phyloP scores from a whole-genome alignment of 805 yeast genomes.

The Candida coleopterorum region DNA sequence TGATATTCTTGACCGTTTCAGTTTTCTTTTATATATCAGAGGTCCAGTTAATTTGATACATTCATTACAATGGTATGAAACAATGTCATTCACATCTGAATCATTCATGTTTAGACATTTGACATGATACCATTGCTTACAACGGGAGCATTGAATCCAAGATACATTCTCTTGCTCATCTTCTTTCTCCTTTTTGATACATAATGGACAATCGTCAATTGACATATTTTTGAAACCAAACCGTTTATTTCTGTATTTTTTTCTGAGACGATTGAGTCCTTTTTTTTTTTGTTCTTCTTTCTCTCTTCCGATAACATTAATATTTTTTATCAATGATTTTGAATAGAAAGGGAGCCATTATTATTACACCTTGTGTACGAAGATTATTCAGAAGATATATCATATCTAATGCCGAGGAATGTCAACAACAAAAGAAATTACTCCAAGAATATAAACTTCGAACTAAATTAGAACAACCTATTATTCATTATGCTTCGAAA shows the following conservation, averaged over 20 bases:
- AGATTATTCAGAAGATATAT: neutral
- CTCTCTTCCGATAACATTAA: too few species aligned
- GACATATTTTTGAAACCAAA: conserved; percentile 12
- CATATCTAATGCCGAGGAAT: conserved; percentile 1
- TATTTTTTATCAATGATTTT: too few species aligned
- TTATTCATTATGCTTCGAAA: conserved; percentile 50
- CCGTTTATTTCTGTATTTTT: too few species aligned
- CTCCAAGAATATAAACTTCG: conserved; percentile 53
- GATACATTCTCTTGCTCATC: conserved; percentile 11
- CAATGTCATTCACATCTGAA: conserved; percentile 33
- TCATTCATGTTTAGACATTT: conserved; percentile 38
- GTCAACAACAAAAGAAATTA: conserved; percentile 30
- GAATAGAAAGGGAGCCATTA: too few species aligned
- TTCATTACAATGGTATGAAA: conserved; percentile 49
- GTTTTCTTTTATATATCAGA: conserved; percentile 45
- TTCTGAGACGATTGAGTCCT: neutral
- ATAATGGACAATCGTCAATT: conserved; percentile 19
- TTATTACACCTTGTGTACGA: neutral
- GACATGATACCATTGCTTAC: conserved; percentile 53
- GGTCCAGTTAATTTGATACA: conserved; percentile 49
- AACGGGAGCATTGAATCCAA: conserved; percentile 58
- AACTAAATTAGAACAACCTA: conserved; percentile 53
- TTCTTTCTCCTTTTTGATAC: conserved; percentile 15
- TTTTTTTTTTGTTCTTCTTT: neutral
- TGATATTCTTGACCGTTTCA: conserved; percentile 47